Evolutionary conservation across 1,284 basidiomycete genomes (phyloP).

Genomic region (Heterobasidion occidentale): DNA sequence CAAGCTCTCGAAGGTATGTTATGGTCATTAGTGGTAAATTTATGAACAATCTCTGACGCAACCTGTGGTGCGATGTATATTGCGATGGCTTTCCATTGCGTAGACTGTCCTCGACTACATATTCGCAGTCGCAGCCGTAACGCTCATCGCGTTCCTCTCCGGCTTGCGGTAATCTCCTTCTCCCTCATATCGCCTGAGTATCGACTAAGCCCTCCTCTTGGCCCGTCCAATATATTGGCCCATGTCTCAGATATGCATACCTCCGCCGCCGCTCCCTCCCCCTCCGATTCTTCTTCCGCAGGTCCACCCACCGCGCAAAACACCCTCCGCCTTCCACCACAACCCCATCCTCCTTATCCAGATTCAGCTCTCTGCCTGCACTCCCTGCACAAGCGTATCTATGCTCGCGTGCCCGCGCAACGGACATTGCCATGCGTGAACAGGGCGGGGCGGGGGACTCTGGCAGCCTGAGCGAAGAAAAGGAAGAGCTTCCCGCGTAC

Average conservation of each 20-base stretch:
- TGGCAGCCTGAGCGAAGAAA: neutral
- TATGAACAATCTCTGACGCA: too few species aligned
- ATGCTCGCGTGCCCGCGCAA: neutral
- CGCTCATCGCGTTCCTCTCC: neutral
- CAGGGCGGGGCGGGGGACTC: neutral
- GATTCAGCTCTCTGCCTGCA: neutral
- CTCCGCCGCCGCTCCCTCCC: neutral
- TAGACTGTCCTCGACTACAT: neutral
- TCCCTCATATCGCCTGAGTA: neutral
- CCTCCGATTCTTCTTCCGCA: neutral
- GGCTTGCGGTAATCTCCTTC: neutral
- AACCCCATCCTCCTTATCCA: neutral
- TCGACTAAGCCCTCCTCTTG: neutral
- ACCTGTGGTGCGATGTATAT: too few species aligned
- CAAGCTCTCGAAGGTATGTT: neutral
- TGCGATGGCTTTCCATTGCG: too few species aligned
- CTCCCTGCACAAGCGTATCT: neutral
- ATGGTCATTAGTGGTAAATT: neutral
- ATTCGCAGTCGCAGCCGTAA: neutral
- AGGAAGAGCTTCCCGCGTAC: neutral
- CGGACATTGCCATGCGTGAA: neutral
- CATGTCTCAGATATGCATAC: neutral
- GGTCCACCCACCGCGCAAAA: neutral
- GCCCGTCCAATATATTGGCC: neutral
- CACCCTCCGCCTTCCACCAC: neutral